Evolutionary conservation across 768 basidiomycete species (phyloP).

Genomic region (Tremella yokohamensis): DNA sequence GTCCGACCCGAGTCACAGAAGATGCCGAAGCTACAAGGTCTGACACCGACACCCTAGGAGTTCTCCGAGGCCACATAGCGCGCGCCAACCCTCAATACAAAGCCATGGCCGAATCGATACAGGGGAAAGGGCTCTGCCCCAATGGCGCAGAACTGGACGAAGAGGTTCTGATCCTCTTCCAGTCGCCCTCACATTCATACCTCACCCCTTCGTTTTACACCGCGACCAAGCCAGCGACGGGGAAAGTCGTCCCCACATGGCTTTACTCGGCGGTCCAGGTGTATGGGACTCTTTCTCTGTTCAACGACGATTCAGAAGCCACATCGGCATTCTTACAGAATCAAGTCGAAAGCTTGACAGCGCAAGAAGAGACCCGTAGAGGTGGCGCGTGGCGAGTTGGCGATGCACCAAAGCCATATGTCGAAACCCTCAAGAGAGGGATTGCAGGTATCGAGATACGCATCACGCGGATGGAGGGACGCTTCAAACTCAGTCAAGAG

Average conservation of each 20-base stretch:
- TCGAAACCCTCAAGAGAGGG: slow-evolving; percentile 43
- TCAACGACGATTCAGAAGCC: slow-evolving; percentile 16
- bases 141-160: slow-evolving; percentile 10
- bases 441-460: slow-evolving; percentile 48
- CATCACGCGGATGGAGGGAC: slow-evolving; percentile 44
- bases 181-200: slow-evolving; percentile 43
- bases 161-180: slow-evolving; percentile 49
- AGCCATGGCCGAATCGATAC: slow-evolving; percentile 20
- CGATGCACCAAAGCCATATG: slow-evolving; percentile 45
- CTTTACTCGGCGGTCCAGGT: slow-evolving; percentile 49
- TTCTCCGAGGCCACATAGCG: slow-evolving; percentile 47
- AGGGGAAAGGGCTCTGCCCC: neutral
- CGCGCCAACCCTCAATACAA: slow-evolving; percentile 48
- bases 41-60: neutral
- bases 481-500: slow-evolving; percentile 49
- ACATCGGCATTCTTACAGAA: slow-evolving; percentile 32
- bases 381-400: slow-evolving; percentile 37
- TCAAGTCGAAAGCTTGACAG: slow-evolving; percentile 42
- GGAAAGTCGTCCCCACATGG: slow-evolving; percentile 52
- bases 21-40: neutral
- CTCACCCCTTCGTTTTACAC: slow-evolving; percentile 48
- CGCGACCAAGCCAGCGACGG: slow-evolving; percentile 44
- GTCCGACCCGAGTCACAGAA: too few species aligned
- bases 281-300: slow-evolving; percentile 41
- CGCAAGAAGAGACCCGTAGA: slow-evolving; percentile 14